phyloP scores from a whole-genome alignment of 331 rosid genomes.

The Acacia pycnantha region DNA sequence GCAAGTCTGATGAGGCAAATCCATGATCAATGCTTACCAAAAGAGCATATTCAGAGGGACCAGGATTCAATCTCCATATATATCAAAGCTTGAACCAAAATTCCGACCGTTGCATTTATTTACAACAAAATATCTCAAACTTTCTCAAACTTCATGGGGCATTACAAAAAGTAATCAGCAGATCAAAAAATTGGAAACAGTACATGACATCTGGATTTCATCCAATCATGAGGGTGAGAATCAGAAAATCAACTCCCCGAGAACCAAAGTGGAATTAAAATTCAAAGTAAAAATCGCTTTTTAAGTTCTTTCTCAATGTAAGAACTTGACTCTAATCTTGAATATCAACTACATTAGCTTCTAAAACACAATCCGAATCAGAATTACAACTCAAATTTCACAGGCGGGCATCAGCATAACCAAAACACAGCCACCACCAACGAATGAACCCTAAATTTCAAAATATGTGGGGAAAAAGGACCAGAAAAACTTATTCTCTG shows the following conservation, averaged over 20 bases:
- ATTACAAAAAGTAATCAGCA: not conserved
- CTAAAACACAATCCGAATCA: constrained; percentile 69
- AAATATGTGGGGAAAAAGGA: constrained; percentile 35
- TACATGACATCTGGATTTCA: not conserved
- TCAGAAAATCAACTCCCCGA: constrained; percentile 6
- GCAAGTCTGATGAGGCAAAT: not conserved
- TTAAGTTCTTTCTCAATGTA: constrained; percentile 44
- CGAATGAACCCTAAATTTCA: constrained; percentile 64
- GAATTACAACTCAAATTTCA: constrained; percentile 78
- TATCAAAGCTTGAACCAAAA: not conserved
- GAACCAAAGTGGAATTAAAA: constrained; percentile 37
- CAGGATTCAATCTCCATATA: not conserved
- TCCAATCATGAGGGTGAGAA: not conserved
- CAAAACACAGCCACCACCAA: constrained; percentile 88
- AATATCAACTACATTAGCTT: constrained; percentile 61
- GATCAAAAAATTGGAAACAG: not conserved
- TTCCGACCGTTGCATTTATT: not conserved
- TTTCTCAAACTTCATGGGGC: not conserved
- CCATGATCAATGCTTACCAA: not conserved
- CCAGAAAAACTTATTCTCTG: constrained; percentile 71
- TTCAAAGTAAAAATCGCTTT: constrained; percentile 48
- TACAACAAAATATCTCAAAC: not conserved
- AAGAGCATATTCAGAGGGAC: not conserved
- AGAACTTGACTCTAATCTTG: constrained; percentile 51
- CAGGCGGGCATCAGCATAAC: constrained; percentile 76